A percentile compares a stretch with the other conserved stretches of the same genome.
These are phyloP conservation scores for Cochlearia excelsa DNA, from an alignment of 345 rosid species.

Conservation along the genomic window DNA sequence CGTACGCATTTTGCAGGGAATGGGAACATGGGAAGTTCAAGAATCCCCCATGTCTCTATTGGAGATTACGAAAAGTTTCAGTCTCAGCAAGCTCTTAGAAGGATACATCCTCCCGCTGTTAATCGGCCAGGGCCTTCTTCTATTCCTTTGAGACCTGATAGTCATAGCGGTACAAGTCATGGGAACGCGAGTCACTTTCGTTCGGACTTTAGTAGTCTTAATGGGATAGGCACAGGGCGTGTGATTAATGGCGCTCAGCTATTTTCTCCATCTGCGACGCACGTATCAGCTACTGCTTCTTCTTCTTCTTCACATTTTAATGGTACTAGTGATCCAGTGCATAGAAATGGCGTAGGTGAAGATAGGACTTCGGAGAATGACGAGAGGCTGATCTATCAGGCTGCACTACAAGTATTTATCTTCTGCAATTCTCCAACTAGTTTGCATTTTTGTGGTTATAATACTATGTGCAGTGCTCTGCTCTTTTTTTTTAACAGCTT, in stretches of 20 bases:
- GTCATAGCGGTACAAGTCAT: slow-evolving; percentile 34
- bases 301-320: slow-evolving; percentile 39
- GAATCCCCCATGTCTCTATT: slow-evolving; percentile 47
- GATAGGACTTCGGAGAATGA: slow-evolving; percentile 53
- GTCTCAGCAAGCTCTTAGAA: slow-evolving; percentile 63
- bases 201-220: slow-evolving; percentile 36
- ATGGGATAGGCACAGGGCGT: slow-evolving; percentile 46
- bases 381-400: slow-evolving; percentile 86
- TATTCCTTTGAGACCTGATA: slow-evolving; percentile 23
- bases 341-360: slow-evolving; percentile 47
- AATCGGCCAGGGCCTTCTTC: slow-evolving; percentile 15
- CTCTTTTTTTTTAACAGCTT: neutral
- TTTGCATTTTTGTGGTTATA: slow-evolving; percentile 13
- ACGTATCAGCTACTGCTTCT: slow-evolving; percentile 36
- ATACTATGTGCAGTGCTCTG: neutral
- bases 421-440: neutral
- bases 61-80: slow-evolving; percentile 52
- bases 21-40: slow-evolving; percentile 50
- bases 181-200: slow-evolving; percentile 36
- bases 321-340: slow-evolving; percentile 49
- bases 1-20: slow-evolving; percentile 35
- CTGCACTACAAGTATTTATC: slow-evolving; percentile 72
- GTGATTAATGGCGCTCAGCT: slow-evolving; percentile 61
- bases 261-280: slow-evolving; percentile 59
- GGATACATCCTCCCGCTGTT: slow-evolving; percentile 63